Conservation (phyloP, 129 eudicot species). For the Sambucus nigra region DNA sequence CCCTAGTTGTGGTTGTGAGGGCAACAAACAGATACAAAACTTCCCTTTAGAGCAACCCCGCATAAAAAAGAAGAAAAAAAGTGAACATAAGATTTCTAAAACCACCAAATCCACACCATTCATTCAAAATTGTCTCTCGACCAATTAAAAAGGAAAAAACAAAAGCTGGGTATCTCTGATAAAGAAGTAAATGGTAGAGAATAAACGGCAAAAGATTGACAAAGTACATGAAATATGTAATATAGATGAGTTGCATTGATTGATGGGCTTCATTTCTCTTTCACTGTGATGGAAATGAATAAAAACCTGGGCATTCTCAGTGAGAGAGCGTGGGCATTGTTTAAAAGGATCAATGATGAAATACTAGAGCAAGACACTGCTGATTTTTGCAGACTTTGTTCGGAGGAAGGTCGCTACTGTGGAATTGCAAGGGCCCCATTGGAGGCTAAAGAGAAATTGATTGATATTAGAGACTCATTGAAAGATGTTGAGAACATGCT, state of each 20-base stretch:
- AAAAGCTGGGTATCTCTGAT: too few species aligned
- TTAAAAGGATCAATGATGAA: conserved; percentile 11
- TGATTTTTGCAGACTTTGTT: conserved; percentile 12
- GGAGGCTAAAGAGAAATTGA: conserved; percentile 21
- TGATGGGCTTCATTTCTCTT: neutral
- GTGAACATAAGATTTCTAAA: neutral
- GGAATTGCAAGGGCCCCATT: conserved; percentile 15
- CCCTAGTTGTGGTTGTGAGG: too few species aligned
- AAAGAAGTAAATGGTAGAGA: conserved; percentile 17
- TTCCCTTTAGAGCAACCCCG: conserved; percentile 15
- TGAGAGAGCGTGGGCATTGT: conserved; percentile 19
- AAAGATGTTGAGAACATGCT: conserved; percentile 23
- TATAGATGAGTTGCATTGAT: neutral
- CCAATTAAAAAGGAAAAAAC: conserved; percentile 2
- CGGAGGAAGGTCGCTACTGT: conserved; percentile 19
- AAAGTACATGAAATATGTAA: neutral
- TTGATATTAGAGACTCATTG: conserved; percentile 24
- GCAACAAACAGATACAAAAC: conserved; percentile 15
- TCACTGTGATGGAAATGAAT: conserved; percentile 8
- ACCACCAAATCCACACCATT: conserved; percentile 15
- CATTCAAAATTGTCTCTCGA: neutral
- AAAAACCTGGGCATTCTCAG: conserved; percentile 10
- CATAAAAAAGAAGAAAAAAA: neutral
- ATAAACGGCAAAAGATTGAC: neutral
- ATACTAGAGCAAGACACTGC: conserved; percentile 1